Evolutionary conservation across 352 stramenopile genomes (phyloP), one percentile per base, ranked within the genome.

Genomic region (Globisporangium viniferum): DNA sequence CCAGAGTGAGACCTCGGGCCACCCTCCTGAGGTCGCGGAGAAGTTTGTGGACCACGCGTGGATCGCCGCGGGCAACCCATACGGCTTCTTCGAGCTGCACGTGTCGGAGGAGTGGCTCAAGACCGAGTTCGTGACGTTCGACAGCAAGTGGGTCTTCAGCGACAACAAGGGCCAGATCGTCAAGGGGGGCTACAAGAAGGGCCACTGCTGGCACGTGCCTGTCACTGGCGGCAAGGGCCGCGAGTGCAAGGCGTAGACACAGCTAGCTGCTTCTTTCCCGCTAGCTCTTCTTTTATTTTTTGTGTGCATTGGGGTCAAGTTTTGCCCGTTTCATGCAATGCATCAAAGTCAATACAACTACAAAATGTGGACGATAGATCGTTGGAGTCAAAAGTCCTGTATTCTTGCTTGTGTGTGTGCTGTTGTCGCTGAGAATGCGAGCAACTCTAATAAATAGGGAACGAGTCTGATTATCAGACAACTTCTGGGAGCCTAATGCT

Each of bases 81-180:
- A 96, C 67, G 87, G 87, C 15, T 96, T 95, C 76, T 88, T 95
- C 33, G 89, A 93, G 76, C 74, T 96, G 22, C 78, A 84, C 65
- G 91, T 96, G 62, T 94, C 87, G 4, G 76, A 94, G 69, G 87
- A 96, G 46, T 96, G 89, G 89, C 76, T 94, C 44, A 86, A 82
- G 66, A 89, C 88, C 0, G 73, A 96, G 73, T 96, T 93, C 46
- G 81, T 93, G 41, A 94, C 89, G 14, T 94, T 95, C 59, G 87
- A 94, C 66, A 76, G 88, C 59, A 70, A 71, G 36, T 96, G 89
- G 87, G 80, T 81, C 15, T 96, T 93, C 69, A 93, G 86, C 64
- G 80, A 89, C 31, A 78, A 82, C 24, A 86, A 91, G 72, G 74
- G 83, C 14, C 72, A 93, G 70, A 93, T 93, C 53, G 83, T 91